Conservation (phyloP, 805 yeast species). For the Cyberlindnera maclurae region DNA sequence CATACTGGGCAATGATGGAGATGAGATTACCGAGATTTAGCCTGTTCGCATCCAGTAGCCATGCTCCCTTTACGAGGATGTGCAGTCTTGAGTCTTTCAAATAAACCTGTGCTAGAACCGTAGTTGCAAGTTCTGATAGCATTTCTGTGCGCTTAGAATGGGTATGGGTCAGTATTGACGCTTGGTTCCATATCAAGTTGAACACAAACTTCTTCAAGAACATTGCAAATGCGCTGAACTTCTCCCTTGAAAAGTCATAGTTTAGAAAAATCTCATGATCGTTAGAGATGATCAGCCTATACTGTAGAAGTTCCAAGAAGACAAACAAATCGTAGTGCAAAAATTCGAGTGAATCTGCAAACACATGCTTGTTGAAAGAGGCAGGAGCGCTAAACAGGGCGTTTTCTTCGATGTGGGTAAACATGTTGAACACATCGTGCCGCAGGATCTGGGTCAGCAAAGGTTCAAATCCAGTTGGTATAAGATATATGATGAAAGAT, state of each 20-base stretch:
- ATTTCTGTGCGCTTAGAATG: slow-evolving; percentile 8
- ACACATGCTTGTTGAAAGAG: slow-evolving; percentile 12
- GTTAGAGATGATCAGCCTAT: slow-evolving; percentile 58
- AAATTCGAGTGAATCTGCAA: slow-evolving; percentile 7
- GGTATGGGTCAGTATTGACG: not conserved
- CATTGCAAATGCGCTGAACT: slow-evolving; percentile 33
- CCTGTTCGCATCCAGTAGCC: slow-evolving; percentile 37
- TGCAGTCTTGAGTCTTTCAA: slow-evolving; percentile 55
- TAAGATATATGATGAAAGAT: slow-evolving; percentile 34
- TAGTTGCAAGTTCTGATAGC: slow-evolving; percentile 34
- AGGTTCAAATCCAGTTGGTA: slow-evolving; percentile 32
- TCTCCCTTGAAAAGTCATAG: slow-evolving; percentile 30
- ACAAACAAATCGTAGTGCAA: slow-evolving; percentile 33
- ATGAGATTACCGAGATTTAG: slow-evolving; percentile 31
- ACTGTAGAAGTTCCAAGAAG: slow-evolving; percentile 57
- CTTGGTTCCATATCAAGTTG: slow-evolving; percentile 36
- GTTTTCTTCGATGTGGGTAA: slow-evolving; percentile 3
- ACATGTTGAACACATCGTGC: slow-evolving; percentile 4
- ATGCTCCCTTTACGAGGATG: slow-evolving; percentile 43
- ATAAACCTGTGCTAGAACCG: slow-evolving; percentile 57
- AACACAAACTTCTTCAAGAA: slow-evolving; percentile 47
- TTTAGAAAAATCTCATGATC: slow-evolving; percentile 50
- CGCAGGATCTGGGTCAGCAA: slow-evolving; percentile 24
- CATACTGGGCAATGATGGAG: slow-evolving; percentile 35
- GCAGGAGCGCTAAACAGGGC: slow-evolving; percentile 2